phyloP scores from a whole-genome alignment of 345 rosid species.

The Citrus mangshanensis region DNA sequence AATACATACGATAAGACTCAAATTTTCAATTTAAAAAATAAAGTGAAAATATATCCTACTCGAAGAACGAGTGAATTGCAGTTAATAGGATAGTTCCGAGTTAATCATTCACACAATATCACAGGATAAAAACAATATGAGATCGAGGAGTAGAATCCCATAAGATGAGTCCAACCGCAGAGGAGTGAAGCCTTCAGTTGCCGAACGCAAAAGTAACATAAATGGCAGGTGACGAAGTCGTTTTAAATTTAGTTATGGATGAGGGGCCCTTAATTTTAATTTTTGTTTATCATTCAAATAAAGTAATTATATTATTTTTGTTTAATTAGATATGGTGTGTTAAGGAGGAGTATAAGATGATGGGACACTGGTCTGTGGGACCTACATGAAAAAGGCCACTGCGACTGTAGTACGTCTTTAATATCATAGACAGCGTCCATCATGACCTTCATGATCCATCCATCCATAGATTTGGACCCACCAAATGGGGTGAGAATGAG shows the following conservation, averaged over 20 bases:
- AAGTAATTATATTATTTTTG: not conserved
- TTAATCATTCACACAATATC: too few relatives aligned
- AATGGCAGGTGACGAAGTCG: not conserved
- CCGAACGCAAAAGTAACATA: not conserved
- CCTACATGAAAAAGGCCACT: not conserved
- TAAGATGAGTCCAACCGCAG: not conserved
- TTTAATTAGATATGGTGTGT: not conserved
- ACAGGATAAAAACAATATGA: too few relatives aligned
- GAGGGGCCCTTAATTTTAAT: not conserved
- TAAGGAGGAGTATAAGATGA: not conserved
- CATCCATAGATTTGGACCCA: not conserved
- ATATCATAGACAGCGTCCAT: not conserved
- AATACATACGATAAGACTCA: too few relatives aligned
- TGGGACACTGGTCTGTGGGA: not conserved
- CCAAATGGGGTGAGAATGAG: slow-evolving; percentile 5
- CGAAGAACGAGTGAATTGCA: too few relatives aligned
- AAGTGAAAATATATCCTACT: too few relatives aligned
- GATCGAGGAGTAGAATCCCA: not conserved
- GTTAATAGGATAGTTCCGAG: too few relatives aligned
- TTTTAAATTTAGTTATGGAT: not conserved
- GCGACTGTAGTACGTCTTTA: not conserved
- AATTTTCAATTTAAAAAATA: too few relatives aligned
- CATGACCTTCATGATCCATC: too few relatives aligned
- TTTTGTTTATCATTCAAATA: not conserved
- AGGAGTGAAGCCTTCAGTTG: not conserved